These are phyloP conservation scores for Globisporangium echinulatum DNA, from an alignment of 352 stramenopile species.

Conservation along the genomic window DNA sequence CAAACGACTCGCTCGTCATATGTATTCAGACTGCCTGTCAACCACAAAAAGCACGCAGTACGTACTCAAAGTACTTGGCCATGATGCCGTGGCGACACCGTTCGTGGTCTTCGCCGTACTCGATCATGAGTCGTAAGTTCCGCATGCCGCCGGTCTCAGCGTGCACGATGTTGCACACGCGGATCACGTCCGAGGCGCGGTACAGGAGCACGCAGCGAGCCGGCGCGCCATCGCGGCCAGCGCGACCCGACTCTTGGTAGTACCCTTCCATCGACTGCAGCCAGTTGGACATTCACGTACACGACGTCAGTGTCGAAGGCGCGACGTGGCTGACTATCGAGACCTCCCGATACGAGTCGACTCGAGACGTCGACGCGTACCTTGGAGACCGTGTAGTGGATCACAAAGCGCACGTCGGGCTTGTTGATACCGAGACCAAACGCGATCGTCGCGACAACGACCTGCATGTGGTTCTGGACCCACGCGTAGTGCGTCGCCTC, in stretches of 20 bases:
- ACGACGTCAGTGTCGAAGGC: background rate
- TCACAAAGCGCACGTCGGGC: conserved; percentile 87
- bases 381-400: conserved; percentile 85
- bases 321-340: background rate
- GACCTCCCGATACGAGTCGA: background rate
- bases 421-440: conserved; percentile 95
- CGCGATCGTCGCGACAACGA: conserved; percentile 91
- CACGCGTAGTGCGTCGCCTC: conserved; percentile 57
- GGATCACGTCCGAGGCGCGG: conserved; percentile 58
- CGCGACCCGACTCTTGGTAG: conserved; percentile 96
- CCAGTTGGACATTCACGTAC: too few relatives aligned
- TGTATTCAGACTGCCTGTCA: too few relatives aligned
- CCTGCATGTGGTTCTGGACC: conserved; percentile 54
- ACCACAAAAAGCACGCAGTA: background rate
- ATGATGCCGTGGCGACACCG: conserved; percentile 40
- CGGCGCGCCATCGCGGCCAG: conserved; percentile 90
- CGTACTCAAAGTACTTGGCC: conserved; percentile 52
- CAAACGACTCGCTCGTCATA: too few relatives aligned
- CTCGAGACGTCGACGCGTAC: conserved; percentile 10
- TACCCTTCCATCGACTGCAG: conserved; percentile 92
- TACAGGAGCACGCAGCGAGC: conserved; percentile 89
- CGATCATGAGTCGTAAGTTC: conserved; percentile 60
- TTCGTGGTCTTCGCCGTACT: conserved; percentile 39
- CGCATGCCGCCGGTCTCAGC: conserved; percentile 52
- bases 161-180: conserved; percentile 65